phyloP scores from a whole-genome alignment of 768 basidiomycete genomes.

The Russula virescens region DNA sequence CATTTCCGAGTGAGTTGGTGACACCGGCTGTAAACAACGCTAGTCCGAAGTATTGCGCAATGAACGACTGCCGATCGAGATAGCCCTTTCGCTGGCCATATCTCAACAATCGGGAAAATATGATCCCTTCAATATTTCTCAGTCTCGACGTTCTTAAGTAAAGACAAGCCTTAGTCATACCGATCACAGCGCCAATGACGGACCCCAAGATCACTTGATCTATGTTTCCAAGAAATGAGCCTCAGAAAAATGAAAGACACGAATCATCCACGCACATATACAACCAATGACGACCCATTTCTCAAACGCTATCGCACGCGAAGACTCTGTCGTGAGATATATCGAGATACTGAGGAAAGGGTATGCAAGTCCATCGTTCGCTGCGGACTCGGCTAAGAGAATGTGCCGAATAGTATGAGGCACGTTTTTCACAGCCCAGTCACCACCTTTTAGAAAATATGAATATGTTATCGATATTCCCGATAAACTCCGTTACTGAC shows the following conservation, averaged over 20 bases:
- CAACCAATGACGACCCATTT: conserved; percentile 87
- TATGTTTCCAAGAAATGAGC: conserved; percentile 26
- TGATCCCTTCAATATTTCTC: conserved; percentile 40
- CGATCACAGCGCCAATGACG: conserved; percentile 55
- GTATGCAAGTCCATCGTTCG: conserved; percentile 94
- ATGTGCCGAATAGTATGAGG: conserved; percentile 72
- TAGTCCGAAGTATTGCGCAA: conserved; percentile 77
- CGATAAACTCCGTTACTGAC: conserved; percentile 31
- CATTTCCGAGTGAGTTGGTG: conserved; percentile 72
- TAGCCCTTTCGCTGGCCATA: conserved; percentile 54
- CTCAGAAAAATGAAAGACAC: not conserved
- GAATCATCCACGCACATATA: conserved; percentile 48
- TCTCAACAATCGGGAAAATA: conserved; percentile 70
- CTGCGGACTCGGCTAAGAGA: conserved; percentile 84
- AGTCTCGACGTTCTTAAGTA: not conserved
- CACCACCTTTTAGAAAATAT: conserved; percentile 47
- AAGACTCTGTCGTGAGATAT: conserved; percentile 72
- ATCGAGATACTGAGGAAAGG: conserved; percentile 85
- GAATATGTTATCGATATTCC: not conserved
- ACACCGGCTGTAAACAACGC: conserved; percentile 74
- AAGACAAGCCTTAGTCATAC: conserved; percentile 22
- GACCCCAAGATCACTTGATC: conserved; percentile 81
- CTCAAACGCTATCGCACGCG: conserved; percentile 56
- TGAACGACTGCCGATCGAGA: conserved; percentile 79
- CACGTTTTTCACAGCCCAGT: conserved; percentile 63